Evolutionary conservation across 306 rosid species (phyloP).

Genomic region (Lablab purpureus): DNA sequence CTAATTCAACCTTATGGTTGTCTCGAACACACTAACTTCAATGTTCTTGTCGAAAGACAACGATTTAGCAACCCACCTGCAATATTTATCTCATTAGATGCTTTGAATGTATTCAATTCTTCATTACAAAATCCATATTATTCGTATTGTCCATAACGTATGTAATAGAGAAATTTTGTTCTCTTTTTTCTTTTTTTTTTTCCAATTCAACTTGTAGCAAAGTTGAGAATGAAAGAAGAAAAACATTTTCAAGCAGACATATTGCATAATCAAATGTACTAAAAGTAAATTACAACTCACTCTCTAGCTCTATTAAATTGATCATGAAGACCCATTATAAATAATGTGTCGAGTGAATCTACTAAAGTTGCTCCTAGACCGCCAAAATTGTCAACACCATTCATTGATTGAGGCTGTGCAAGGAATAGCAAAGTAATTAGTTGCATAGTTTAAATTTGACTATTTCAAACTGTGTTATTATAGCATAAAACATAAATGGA

Average conservation of each 20-base stretch:
- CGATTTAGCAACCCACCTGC: conserved; percentile 72
- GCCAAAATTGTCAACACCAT: conserved; percentile 62
- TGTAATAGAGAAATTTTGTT: not conserved
- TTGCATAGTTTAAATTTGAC: conserved; percentile 5
- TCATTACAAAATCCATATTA: not conserved
- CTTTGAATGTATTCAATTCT: conserved; percentile 28
- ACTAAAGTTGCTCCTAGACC: conserved; percentile 75
- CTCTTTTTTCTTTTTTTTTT: not conserved
- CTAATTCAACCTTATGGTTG: conserved; percentile 82
- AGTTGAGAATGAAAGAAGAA: not conserved
- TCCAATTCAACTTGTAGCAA: conserved; percentile 16
- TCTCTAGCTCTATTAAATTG: conserved; percentile 70
- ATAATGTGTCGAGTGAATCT: conserved; percentile 75
- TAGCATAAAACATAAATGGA: conserved; percentile 15
- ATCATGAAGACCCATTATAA: conserved; percentile 71
- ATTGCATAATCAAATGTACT: conserved; percentile 2
- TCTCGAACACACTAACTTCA: conserved; percentile 77
- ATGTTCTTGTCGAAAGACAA: conserved; percentile 59
- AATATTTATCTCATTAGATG: conserved; percentile 43
- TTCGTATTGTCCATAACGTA: not conserved
- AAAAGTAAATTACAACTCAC: conserved; percentile 50
- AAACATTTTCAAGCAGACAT: not conserved
- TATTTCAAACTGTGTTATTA: conserved; percentile 19
- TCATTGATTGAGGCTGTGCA: conserved; percentile 63
- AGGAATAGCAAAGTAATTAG: conserved; percentile 50